Evolutionary conservation across 1,284 basidiomycete genomes (phyloP).

Genomic region (Schizophyllum amplum): DNA sequence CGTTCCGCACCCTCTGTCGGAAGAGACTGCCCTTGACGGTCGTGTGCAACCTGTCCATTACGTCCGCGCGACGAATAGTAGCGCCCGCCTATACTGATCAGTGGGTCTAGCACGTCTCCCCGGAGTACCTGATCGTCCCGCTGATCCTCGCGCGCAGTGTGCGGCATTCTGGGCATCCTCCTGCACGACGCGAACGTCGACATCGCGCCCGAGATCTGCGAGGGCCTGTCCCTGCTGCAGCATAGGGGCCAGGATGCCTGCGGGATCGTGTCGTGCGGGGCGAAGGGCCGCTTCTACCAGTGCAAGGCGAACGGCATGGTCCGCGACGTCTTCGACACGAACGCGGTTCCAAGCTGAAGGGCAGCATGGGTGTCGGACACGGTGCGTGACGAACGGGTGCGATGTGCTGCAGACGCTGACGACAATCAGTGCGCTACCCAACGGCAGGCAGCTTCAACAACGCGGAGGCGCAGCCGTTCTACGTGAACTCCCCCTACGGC

Average conservation of each 20-base stretch:
- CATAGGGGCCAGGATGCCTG: conserved; percentile 98
- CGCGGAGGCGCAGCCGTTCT: conserved; percentile 99
- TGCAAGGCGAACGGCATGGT: conserved; percentile 99
- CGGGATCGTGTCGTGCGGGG: conserved; percentile 94
- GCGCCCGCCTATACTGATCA: background rate
- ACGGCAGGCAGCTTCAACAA: conserved; percentile 97
- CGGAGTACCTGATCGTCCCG: background rate
- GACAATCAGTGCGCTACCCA: conserved; percentile 79
- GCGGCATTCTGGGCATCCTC: conserved; percentile 82
- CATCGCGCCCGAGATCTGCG: conserved; percentile 81
- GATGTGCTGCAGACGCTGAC: background rate
- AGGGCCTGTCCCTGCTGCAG: conserved; percentile 86
- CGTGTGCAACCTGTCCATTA: background rate
- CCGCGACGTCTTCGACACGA: conserved; percentile 90
- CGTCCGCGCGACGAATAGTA: background rate
- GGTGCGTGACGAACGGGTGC: conserved; percentile 42
- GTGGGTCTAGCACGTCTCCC: no score
- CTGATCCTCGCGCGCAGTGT: conserved; percentile 45
- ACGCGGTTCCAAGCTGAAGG: conserved; percentile 75
- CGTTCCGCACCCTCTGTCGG: background rate
- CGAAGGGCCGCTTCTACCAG: conserved; percentile 93
- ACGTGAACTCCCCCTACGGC: conserved; percentile 98
- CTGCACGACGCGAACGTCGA: conserved; percentile 71
- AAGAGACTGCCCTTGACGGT: background rate
- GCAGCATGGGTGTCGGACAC: conserved; percentile 97